Base-by-base conservation (phyloP, 73 alveolate genomes). In the Urostyla sp. region DNA sequence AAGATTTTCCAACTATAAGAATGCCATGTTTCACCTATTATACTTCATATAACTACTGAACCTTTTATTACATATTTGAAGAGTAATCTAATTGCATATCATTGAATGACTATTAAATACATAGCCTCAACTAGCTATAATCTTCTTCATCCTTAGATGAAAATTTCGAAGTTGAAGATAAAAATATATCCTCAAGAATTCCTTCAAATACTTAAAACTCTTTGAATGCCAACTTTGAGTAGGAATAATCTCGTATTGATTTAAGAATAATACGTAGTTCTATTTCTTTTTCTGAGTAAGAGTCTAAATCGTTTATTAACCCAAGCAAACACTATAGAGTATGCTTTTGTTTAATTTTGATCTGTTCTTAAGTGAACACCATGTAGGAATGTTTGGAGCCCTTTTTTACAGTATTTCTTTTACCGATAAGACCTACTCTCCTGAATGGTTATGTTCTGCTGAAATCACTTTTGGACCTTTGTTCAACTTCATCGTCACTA, bases 41-140 rank as follows among this genome's bases (percentile, higher is more conserved):
- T 6, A 95, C 77, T 67, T 93, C 96, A 84, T 93, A 93, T 7
- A 94, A 66, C 75, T 93, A 93, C 48, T 80, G 59, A 27, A 93
- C 92, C 75, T 76, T 82, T 50, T 85, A 90, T 0, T 75, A 87
- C 20, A 93, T 73, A 26, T 87, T 88, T 24, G 87, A 89, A 15
- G 98, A 55, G 23, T 75, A 58, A 66, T 89, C 85, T 32, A 79
- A 76, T 59, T 84, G 75, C 51, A 75, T 89, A 58, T 74, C 90
- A 52, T 80, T 84, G 11, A 93, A 80, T 2, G 85, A 86, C 53
- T 85, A 83, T 52, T 87, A 88, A 16, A 90, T 88, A 38, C 89
- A 87, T 54, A 76, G 85, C 67, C 82, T 93, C 26, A 93, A 79
- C 0, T 83, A 72, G 60, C 83, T 76, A 90, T 90, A 74, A 45